Evolutionary conservation across 345 rosid genomes (phyloP), one percentile per base, ranked within the genome.

Genomic region (Cochlearia excelsa): DNA sequence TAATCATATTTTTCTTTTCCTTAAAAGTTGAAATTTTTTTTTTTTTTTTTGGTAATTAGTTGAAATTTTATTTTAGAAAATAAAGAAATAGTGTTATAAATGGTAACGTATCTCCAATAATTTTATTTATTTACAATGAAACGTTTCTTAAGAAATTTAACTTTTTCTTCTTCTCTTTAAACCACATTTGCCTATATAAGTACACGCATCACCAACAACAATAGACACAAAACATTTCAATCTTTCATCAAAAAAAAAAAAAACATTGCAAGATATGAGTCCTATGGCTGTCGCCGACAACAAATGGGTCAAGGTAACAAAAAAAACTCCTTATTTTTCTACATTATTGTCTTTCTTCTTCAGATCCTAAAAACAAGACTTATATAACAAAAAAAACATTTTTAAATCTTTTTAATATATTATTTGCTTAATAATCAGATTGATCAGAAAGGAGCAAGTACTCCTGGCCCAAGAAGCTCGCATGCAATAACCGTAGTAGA

Each of bases 381-480:
- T 9, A 23, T 26, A 28, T 28, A 48, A 48, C 29, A 11, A 3
- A 30, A 30, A 2, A 5, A 2, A 10, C 3, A 1, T 3, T 30
- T n/a, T 3, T 6, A 30, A 11, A 9, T 9, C 23, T 16, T 55
- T 8, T 1, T 37, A 8, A 5, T 27, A 28, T 65, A 31, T 5
- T 48, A 43, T 26, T 54, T 3, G 3, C 5, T 31, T 9, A 43
- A 27, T 16, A 5, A 47, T 28, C 41, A 72, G 75, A 46, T 72
- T 11, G 48, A 9, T 8, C 71, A 72, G 46, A 72, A 66, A 40
- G 75, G 71, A 66, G 43, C 7, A 0, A 63, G 71, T 16, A 16
- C 23, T 9, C 71, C 71, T 5, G 75, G 75, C 0, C 47, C 71
- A 2, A 72, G 75, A 72, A 72, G 75, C 71, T 65, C 75, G 28